These are phyloP conservation scores for Ramularia collo-cygni DNA, from an alignment of 2,329 filamentous ascomycete species.

Conservation along the genomic window DNA sequence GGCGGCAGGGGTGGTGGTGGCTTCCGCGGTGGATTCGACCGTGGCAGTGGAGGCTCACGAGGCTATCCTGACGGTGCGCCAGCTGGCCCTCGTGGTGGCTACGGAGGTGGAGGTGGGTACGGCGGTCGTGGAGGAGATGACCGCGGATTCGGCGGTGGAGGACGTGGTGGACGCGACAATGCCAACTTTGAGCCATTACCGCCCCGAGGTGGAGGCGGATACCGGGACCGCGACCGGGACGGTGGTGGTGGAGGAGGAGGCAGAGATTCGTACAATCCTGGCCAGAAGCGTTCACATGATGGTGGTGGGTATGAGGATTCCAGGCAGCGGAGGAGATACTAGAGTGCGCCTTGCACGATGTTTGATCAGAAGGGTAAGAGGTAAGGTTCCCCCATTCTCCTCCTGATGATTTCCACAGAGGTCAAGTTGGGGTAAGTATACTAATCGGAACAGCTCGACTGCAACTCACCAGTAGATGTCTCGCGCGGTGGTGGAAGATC, in stretches of 20 bases:
- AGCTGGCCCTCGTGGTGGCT: constrained; percentile 38
- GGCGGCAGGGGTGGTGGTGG: constrained; percentile 48
- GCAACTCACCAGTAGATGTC: constrained; percentile 10
- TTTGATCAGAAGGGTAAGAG: constrained; percentile 17
- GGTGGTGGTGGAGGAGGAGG: constrained; percentile 34
- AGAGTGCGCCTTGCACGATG: constrained; percentile 2
- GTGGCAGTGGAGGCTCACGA: constrained; percentile 32
- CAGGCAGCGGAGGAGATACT: constrained; percentile 55
- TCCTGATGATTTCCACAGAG: constrained; percentile 1
- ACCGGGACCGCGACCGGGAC: constrained; percentile 36
- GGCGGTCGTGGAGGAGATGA: constrained; percentile 31
- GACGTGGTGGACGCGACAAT: constrained; percentile 52
- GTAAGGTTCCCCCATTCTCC: constrained; percentile 7
- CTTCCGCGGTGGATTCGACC: constrained; percentile 30
- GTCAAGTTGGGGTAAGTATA: constrained; percentile 18
- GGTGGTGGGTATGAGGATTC: constrained; percentile 71
- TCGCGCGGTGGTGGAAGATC: not conserved
- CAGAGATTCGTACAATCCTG: constrained; percentile 42
- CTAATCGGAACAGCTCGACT: constrained; percentile 16
- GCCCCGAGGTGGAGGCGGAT: constrained; percentile 52
- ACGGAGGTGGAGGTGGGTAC: constrained; percentile 26
- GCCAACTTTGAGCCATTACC: constrained; percentile 82
- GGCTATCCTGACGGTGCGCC: constrained; percentile 42
- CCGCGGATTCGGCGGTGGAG: constrained; percentile 29
- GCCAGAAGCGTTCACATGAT: constrained; percentile 58